Evolutionary conservation across 2,329 filamentous ascomycete species (phyloP).

Genomic region (Beauveria bassiana): DNA sequence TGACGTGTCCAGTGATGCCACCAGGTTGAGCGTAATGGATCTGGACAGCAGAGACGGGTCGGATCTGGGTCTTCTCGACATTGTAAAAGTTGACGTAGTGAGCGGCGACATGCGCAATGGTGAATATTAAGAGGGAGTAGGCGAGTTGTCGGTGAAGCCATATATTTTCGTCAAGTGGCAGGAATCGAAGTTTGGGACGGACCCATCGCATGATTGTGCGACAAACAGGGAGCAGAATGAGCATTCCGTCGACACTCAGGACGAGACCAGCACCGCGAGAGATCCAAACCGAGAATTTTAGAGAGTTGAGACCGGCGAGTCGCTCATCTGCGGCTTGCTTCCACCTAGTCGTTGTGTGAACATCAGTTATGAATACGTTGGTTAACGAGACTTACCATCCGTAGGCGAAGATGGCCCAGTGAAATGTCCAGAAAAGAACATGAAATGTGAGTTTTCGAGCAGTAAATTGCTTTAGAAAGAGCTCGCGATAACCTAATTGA

Average conservation of each 20-base stretch:
- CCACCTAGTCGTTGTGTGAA: conserved; percentile 47
- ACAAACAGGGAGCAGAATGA: conserved; percentile 93
- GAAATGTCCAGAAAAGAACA: conserved; percentile 70
- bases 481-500: conserved; percentile 33
- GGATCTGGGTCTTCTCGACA: conserved; percentile 77
- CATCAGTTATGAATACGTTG: not conserved
- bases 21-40: conserved; percentile 88
- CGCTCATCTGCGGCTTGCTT: conserved; percentile 63
- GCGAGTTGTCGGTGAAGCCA: conserved; percentile 97
- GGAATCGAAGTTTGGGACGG: conserved; percentile 76
- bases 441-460: conserved; percentile 70
- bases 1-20: conserved; percentile 91
- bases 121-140: conserved; percentile 80
- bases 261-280: conserved; percentile 88
- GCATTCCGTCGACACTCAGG: conserved; percentile 72
- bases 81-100: conserved; percentile 99
- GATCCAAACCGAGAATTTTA: conserved; percentile 89
- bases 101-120: conserved; percentile 63
- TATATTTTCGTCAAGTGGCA: conserved; percentile 91
- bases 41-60: conserved; percentile 71
- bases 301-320: conserved; percentile 69
- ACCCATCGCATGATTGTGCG: conserved; percentile 78
- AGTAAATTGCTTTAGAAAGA: conserved; percentile 59
- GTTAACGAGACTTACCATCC: conserved; percentile 62
- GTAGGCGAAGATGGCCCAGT: conserved; percentile 70